Conservation (phyloP, 164 flowering plant genomes). For the Saururus chinensis region DNA sequence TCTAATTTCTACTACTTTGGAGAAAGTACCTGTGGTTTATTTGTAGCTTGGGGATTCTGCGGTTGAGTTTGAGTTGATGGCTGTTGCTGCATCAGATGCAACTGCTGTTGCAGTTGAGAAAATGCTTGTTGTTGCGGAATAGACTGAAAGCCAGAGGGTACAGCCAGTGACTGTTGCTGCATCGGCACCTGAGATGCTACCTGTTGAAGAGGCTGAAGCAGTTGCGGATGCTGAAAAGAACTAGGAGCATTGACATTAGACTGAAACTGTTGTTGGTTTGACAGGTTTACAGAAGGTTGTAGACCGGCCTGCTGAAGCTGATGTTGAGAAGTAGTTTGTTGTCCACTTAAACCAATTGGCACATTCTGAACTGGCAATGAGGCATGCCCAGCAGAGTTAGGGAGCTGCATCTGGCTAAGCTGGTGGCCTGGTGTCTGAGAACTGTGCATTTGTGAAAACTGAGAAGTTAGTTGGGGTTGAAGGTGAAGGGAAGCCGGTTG, state of each 20-base stretch:
- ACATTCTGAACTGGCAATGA: slow-evolving; percentile 31
- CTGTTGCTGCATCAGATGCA: slow-evolving; percentile 27
- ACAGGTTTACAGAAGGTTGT: slow-evolving; percentile 20
- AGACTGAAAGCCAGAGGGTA: slow-evolving; percentile 73
- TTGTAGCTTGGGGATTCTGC: slow-evolving; percentile 33
- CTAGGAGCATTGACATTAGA: slow-evolving; percentile 9
- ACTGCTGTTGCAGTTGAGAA: slow-evolving; percentile 88
- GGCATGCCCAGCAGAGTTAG: slow-evolving; percentile 27
- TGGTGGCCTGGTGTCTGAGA: slow-evolving; percentile 25
- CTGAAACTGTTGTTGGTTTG: slow-evolving; percentile 29
- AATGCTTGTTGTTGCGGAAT: slow-evolving; percentile 73
- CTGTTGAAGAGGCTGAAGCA: slow-evolving; percentile 42
- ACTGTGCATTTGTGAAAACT: slow-evolving; percentile 35
- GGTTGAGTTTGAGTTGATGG: slow-evolving; percentile 37
- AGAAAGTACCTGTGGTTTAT: slow-evolving; percentile 57
- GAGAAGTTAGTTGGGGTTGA: slow-evolving; percentile 26
- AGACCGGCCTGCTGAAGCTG: slow-evolving; percentile 41
- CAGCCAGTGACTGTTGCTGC: slow-evolving; percentile 64
- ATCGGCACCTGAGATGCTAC: slow-evolving; percentile 71
- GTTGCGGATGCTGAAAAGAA: slow-evolving; percentile 33
- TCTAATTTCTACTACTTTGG: neutral
- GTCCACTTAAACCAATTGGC: slow-evolving; percentile 38
- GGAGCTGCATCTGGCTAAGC: slow-evolving; percentile 28
- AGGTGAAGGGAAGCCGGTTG: slow-evolving; percentile 46
- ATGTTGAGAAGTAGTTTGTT: slow-evolving; percentile 41